Evolutionary conservation across 345 rosid genomes (phyloP), one percentile per base, ranked within the genome.

Genomic region (rapeseed (Brassica napus)): DNA sequence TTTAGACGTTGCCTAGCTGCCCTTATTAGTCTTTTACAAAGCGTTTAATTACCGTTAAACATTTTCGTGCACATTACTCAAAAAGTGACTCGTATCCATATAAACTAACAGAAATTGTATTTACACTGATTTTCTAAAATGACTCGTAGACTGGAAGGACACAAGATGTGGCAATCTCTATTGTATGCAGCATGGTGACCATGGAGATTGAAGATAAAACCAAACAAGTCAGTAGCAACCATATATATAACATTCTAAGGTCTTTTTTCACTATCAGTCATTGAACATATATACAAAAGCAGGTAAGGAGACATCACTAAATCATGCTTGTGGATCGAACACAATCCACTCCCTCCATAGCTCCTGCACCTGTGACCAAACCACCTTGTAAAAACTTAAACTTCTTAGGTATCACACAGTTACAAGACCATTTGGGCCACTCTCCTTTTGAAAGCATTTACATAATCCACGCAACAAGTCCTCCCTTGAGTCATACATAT

Each of bases 301-400:
- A 44, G 24, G 62, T 9, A 31, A 58, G 54, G n/a, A 59, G 24
- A 4, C 16, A 77, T 18, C 57, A 34, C 8, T 10, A 63, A 15
- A 77, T 77, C 76, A 71, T 58, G 0, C 14, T 0, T 6, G 7
- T 6, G 77, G 55, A 65, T 73, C 44, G 1, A 47, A 69, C 77
- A n/a, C 32, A 90, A 87, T 75, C 95, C 97, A 74, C 91, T 90
- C 7, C 95, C 97, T n/a, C 92, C 95, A 76, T 95, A 90, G 35
- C 86, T 68, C 62, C 68, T 77, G 80, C 97, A 92, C 93, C 95
- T 92, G 84, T 77, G 54, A 18, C 78, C 75, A 14, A 42, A 42
- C 9, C 69, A 47, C 32, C 18, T 68, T 44, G 52, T 9, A 11
- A 54, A 35, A 31, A 12, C 44, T 5, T 16, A 4, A 7, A 44